A percentile compares a stretch with the other conserved stretches of the same genome.
These are phyloP conservation scores for Aureobasidium musti DNA, from an alignment of 2,329 filamentous ascomycete genomes.

Conservation along the genomic window DNA sequence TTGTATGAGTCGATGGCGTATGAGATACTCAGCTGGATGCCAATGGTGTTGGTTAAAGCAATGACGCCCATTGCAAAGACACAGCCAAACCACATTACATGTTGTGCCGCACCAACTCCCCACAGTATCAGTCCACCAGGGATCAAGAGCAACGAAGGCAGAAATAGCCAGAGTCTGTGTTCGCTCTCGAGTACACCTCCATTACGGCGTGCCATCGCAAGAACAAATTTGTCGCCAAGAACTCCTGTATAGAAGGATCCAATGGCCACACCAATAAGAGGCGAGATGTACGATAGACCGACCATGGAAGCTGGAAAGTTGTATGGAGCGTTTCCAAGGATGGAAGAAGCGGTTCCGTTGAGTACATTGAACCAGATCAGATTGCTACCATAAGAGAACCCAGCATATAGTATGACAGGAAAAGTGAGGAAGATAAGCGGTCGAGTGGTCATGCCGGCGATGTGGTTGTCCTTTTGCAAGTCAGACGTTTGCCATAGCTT, in stretches of 20 bases:
- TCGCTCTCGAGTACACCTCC: conserved; percentile 47
- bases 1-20: conserved; percentile 55
- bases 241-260: conserved; percentile 43
- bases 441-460: conserved; percentile 37
- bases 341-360: conserved; percentile 47
- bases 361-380: conserved; percentile 50
- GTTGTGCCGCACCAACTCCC: conserved; percentile 54
- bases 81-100: conserved; percentile 38
- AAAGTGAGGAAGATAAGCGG: conserved; percentile 40
- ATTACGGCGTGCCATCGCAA: conserved; percentile 44
- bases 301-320: conserved; percentile 45
- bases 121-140: conserved; percentile 52
- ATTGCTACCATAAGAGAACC: conserved; percentile 46
- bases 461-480: conserved; percentile 39
- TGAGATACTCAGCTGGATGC: conserved; percentile 48
- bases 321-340: conserved; percentile 45
- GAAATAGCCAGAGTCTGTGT: conserved; percentile 46
- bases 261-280: conserved; percentile 43
- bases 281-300: conserved; percentile 44
- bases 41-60: conserved; percentile 48
- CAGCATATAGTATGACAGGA: conserved; percentile 45
- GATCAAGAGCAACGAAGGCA: conserved; percentile 46
- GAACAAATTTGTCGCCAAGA: conserved; percentile 42
- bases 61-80: conserved; percentile 54
- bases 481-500: conserved; percentile 39